Evolutionary conservation across 495 filamentous ascomycete genomes (phyloP), one percentile per base, ranked within the genome.

Genomic region (Aspergillus mulundensis): DNA sequence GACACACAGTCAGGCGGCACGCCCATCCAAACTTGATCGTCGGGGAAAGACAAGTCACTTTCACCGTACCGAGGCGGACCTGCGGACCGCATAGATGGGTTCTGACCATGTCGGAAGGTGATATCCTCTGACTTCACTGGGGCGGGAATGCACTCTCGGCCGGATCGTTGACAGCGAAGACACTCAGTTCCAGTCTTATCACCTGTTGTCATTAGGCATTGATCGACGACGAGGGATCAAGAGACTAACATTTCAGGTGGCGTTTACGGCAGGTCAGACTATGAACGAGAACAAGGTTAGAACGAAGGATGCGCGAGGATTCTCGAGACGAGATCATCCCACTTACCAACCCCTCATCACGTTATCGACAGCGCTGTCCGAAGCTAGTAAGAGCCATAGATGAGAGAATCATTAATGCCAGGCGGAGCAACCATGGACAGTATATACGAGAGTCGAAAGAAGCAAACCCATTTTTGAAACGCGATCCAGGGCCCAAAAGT

Each of bases 291-390:
- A 5, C 10, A 59, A 43, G 38, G 5, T 20, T 3, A 12, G 21
- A 32, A 16, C 53, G 40, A 45, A 15, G 21, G 34, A 54, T 18
- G 8, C 21, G 20, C 24, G 3, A 40, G n/a, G 6, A 3, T 39
- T 8, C 1, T 15, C 24, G 38, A 49, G 25, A 50, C 16, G 47
- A 46, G 36, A 20, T 34, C 10, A 39, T 56, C 15, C 23, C n/a
- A 72, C 71, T 69, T 23, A 76, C 72, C 72, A 76, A 71, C 72
- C 72, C 71, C 72, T 76, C 72, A 74, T 76, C 56, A 76, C 71
- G 71, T 61, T 68, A 60, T 64, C 21, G 24, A 58, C 53, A 44
- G 28, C 42, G 58, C 44, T 28, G 55, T 59, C 56, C 54, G 45
- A 25, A 18, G 41, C 51, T 56, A 14, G 52, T 21, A 61, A 63